phyloP scores from a whole-genome alignment of 2,329 filamentous ascomycete species.

The Penicillium sp. region DNA sequence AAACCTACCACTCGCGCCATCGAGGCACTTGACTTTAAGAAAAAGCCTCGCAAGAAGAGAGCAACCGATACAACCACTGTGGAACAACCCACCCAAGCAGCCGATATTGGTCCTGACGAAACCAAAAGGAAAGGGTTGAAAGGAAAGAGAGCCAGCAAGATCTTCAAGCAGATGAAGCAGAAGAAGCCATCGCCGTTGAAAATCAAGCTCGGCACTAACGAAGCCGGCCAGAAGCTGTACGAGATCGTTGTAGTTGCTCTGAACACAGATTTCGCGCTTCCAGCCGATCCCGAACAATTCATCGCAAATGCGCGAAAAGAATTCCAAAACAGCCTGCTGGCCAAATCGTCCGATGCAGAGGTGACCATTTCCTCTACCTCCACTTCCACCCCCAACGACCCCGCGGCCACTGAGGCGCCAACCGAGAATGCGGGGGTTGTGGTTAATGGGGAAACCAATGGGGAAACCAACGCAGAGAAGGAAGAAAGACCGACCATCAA shows the following conservation, averaged over 20 bases:
- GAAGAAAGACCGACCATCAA: background rate
- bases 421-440: background rate
- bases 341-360: background rate
- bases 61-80: background rate
- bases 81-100: conserved; percentile 1
- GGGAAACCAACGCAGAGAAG: background rate
- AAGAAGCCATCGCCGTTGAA: background rate
- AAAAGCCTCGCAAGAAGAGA: conserved; percentile 15
- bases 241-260: conserved; percentile 13
- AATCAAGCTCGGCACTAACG: conserved; percentile 10
- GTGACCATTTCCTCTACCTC: background rate
- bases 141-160: background rate
- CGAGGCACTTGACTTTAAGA: conserved; percentile 28
- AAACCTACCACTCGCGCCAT: conserved; percentile 31
- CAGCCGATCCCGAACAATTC: conserved; percentile 10
- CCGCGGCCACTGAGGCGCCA: background rate
- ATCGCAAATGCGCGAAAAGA: conserved; percentile 8
- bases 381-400: background rate
- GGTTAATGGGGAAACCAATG: background rate
- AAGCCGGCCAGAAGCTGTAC: conserved; percentile 14
- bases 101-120: background rate
- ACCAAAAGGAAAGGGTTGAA: background rate
- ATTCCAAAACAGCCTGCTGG: background rate
- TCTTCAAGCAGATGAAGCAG: background rate
- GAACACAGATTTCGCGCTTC: conserved; percentile 14